phyloP scores from a whole-genome alignment of 2,329 filamentous ascomycete genomes.

The Xylariomycetidae sp. region DNA sequence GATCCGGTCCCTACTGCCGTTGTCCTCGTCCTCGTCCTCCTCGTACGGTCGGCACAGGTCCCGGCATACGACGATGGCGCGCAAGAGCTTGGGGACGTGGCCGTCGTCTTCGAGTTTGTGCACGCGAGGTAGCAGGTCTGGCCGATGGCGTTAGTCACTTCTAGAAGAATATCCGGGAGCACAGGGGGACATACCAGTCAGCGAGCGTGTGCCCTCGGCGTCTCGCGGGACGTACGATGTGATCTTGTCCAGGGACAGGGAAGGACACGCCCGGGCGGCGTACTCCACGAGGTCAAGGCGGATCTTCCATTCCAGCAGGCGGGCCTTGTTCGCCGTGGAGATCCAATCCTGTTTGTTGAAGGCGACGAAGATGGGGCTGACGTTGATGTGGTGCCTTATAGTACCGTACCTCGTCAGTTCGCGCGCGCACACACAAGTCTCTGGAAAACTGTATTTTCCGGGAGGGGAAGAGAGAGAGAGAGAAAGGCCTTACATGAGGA shows the following conservation, averaged over 20 bases:
- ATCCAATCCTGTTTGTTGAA: conserved; percentile 62
- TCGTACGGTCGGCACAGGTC: conserved; percentile 40
- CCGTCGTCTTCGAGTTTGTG: conserved; percentile 65
- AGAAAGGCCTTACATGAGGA: conserved; percentile 45
- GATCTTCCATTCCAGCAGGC: conserved; percentile 78
- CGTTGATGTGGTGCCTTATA: conserved; percentile 72
- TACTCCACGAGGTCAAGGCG: conserved; percentile 72
- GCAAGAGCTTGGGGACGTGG: conserved; percentile 70
- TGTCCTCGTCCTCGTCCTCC: conserved; percentile 40
- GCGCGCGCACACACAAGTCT: too few species aligned
- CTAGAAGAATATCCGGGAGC: neutral
- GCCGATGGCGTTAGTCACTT: neutral
- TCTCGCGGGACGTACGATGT: conserved; percentile 53
- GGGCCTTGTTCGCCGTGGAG: conserved; percentile 53
- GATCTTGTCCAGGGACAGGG: conserved; percentile 56
- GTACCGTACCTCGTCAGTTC: neutral
- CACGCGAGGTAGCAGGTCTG: conserved; percentile 43
- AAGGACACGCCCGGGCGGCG: conserved; percentile 60
- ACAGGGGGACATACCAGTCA: conserved; percentile 35
- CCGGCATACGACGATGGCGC: conserved; percentile 64
- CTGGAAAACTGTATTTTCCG: neutral
- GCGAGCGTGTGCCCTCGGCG: conserved; percentile 28
- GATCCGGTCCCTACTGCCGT: conserved; percentile 42
- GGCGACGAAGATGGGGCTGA: conserved; percentile 65
- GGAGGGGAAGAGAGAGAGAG: neutral